phyloP scores from a whole-genome alignment of 192 early-diverging fungal genomes.

The Chytriomyces sp. region DNA sequence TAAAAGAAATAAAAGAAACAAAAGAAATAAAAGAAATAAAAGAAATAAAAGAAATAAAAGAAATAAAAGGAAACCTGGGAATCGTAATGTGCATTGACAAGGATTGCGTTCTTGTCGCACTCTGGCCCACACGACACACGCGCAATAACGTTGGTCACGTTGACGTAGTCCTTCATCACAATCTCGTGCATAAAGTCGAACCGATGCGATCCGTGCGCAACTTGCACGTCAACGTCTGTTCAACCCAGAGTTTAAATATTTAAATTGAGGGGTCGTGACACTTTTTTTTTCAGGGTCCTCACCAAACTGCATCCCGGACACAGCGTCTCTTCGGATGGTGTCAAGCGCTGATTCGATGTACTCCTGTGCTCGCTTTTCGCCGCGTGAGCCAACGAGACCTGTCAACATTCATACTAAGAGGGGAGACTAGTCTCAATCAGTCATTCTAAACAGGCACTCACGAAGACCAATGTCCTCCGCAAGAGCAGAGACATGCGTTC shows the following conservation, averaged over 20 bases:
- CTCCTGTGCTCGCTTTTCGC: slow-evolving; percentile 54
- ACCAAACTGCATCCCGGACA: neutral
- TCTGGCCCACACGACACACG: slow-evolving; percentile 69
- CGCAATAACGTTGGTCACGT: slow-evolving; percentile 76
- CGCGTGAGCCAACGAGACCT: slow-evolving; percentile 60
- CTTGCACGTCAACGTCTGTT: slow-evolving; percentile 67
- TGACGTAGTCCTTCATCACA: slow-evolving; percentile 68
- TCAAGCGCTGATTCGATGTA: slow-evolving; percentile 46
- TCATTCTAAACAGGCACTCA: neutral
- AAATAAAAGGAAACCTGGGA: slow-evolving; percentile 31
- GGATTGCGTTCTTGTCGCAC: slow-evolving; percentile 68
- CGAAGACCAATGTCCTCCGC: slow-evolving; percentile 24
- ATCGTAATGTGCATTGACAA: slow-evolving; percentile 76
- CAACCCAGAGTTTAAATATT: neutral
- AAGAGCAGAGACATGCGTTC: slow-evolving; percentile 5
- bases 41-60: too few relatives aligned
- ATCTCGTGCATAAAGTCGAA: slow-evolving; percentile 74
- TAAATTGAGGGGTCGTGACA: neutral
- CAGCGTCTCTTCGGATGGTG: slow-evolving; percentile 37
- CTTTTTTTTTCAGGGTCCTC: neutral
- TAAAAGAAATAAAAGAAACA: too few relatives aligned
- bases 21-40: too few relatives aligned
- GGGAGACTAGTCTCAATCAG: neutral
- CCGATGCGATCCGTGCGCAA: slow-evolving; percentile 65
- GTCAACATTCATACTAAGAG: slow-evolving; percentile 37